Evolutionary conservation across 2,329 filamentous ascomycete species (phyloP), one percentile per base, ranked within the genome.

Genomic region (Claviceps digitariae): DNA sequence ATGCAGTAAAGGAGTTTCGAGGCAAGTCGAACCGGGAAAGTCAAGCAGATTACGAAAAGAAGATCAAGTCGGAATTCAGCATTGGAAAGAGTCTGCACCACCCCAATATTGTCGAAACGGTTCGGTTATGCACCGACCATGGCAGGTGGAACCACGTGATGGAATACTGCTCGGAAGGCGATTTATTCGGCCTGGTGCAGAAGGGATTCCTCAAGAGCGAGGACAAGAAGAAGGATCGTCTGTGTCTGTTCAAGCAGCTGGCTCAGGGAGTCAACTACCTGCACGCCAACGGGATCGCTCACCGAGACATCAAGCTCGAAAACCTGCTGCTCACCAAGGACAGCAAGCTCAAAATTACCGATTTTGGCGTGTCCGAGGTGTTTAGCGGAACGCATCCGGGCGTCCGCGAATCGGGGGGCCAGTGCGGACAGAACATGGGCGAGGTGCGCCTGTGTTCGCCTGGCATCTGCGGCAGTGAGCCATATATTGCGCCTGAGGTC

Each of bases 171-270:
- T 77, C 81, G 3, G 81, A 88, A 59, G 89, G 90, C 47, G 90
- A 95, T 63, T 72, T 95, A 6, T 91, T 86, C 66, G 75, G 76
- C 57, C 72, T 95, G 13, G 83, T 94, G 41, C 79, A 83, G 58
- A 84, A 84, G 65, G 78, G 79, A 36, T 84, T 85, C 61, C 79
- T 94, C 57, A 78, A 73, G 54, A 69, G 73, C 3, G 76, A 82
- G 7, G 82, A 86, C 53, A 81, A 83, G 54, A 72, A 77, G 17
- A 74, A 77, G 53, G 87, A 94, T 63, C 83, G 86, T 10, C 72
- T 86, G 34, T 95, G 90, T 68, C 76, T 95, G 57, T 94, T 95
- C 78, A 94, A 94, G 74, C 90, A 95, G 67, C 74, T 95, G 29
- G 72, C 93, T 34, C 85, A 88, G 61, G 90, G 89, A 20, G 79